These are phyloP conservation scores for Lagenidium sp. DNA, from an alignment of 352 stramenopile genomes.

Conservation along the genomic window DNA sequence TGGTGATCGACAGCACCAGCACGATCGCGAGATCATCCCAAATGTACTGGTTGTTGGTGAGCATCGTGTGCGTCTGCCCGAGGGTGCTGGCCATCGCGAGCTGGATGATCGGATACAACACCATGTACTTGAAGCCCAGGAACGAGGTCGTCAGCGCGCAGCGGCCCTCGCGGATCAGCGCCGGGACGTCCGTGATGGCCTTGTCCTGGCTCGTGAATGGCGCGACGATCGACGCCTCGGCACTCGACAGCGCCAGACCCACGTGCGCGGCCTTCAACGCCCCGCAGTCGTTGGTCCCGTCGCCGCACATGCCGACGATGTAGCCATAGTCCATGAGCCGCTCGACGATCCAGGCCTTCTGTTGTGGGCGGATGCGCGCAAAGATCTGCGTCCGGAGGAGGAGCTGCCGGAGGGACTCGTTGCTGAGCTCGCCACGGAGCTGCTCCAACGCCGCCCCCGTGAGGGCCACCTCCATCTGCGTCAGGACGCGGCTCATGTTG, in stretches of 20 bases:
- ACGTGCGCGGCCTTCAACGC: conserved; percentile 69
- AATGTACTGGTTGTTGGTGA: too few species aligned
- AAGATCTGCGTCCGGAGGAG: conserved; percentile 39
- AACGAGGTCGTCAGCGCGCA: conserved; percentile 79
- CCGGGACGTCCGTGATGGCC: conserved; percentile 58
- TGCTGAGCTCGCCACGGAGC: conserved; percentile 13
- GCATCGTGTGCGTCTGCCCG: too few species aligned
- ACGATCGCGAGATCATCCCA: too few species aligned
- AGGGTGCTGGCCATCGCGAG: too few species aligned
- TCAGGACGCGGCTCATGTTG: too few species aligned
- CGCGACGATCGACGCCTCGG: conserved; percentile 71
- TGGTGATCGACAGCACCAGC: too few species aligned
- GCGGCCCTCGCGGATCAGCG: conserved; percentile 73
- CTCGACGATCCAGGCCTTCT: conserved; percentile 29
- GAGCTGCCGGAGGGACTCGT: conserved; percentile 21
- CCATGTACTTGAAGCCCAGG: conserved; percentile 72
- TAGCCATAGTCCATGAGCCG: conserved; percentile 24
- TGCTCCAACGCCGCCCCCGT: conserved; percentile 27
- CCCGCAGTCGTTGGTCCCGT: conserved; percentile 76
- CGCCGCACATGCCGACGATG: conserved; percentile 43
- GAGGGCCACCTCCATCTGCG: conserved; percentile 25
- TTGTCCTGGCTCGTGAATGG: conserved; percentile 75
- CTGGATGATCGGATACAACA: conserved; percentile 63
- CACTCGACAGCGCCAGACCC: conserved; percentile 67
- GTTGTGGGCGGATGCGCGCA: conserved; percentile 32